Conservation (phyloP, 2,329 filamentous ascomycete genomes). For the Mollisiaceae sp. region DNA sequence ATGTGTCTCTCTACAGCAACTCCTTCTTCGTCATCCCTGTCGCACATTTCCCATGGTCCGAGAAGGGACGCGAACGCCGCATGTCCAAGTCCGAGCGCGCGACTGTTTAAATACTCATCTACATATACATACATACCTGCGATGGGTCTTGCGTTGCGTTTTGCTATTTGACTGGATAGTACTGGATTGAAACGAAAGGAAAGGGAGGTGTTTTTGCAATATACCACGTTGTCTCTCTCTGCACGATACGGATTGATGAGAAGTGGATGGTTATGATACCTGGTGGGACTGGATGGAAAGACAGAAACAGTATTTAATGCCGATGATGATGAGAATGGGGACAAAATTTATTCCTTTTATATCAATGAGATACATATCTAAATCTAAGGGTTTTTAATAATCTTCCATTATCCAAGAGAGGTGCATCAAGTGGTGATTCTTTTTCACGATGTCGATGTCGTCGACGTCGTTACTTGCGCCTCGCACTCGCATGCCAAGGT, state of each 20-base stretch:
- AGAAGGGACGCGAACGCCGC: constrained; percentile 69
- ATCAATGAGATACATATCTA: not conserved
- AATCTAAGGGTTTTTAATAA: constrained; percentile 6
- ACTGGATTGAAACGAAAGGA: not conserved
- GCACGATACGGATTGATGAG: not conserved
- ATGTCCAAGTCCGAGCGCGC: constrained; percentile 53
- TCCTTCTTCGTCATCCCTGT: constrained; percentile 92
- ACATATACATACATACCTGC: not conserved
- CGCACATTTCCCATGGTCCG: constrained; percentile 93
- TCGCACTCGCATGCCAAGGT: no score
- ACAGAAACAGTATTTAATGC: not conserved
- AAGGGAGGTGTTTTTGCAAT: not conserved
- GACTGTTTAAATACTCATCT: constrained; percentile 34
- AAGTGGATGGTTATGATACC: constrained; percentile 1
- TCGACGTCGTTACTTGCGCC: no score
- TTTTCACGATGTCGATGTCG: no score
- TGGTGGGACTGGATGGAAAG: not conserved
- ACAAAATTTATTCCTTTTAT: not conserved
- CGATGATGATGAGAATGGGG: not conserved
- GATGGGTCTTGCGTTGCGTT: not conserved
- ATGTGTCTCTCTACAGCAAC: constrained; percentile 57
- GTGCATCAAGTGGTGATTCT: no score
- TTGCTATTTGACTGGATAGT: not conserved
- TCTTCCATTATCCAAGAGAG: no score
- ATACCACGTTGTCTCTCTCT: not conserved